Evolutionary conservation across 2,329 filamentous ascomycete genomes (phyloP), one percentile per base, ranked within the genome.

Genomic region (Botryotinia calthae): DNA sequence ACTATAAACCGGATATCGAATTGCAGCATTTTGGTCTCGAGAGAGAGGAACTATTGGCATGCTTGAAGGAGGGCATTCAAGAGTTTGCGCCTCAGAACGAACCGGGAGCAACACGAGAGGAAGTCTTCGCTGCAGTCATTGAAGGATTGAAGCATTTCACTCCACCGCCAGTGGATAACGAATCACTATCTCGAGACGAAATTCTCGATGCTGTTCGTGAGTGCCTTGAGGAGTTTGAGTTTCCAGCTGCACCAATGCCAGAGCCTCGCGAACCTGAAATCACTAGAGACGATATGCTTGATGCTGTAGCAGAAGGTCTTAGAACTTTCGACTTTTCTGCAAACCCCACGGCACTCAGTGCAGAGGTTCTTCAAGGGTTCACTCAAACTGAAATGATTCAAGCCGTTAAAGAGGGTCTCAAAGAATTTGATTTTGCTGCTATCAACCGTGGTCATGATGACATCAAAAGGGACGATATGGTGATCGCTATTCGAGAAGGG

Each of bases 1-100:
- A 90, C 71, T 97, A 97, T 83, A 97, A 97, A 82, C 95, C 95
- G 1, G 94, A 98, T 78, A 94, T 97, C 68, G 91, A 97, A 77
- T 87, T 97, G 7, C 92, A 97, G 78, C 94, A 97, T 78, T 92
- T 97, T 75, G 95, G 95, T 2, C 85, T 98, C 1, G 95, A 97
- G 81, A 88, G 94, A 8, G 94, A 98, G 20, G 95, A 98, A 79
- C 92, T 98, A 65, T 85, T 98, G 22, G 90, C 92, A 56, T 97
- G 94, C 76, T 86, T 98, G 40, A 90, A 93, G 77, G 92, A 98
- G 83, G 95, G 95, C 0, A 87, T 98, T 0, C 90, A 93, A 76
- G 89, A 94, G 64, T 94, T 96, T 79, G 84, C 82, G 74, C 85
- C 85, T 44, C 80, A 84, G 76, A 80, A 83, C 12, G 76, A 82